These are phyloP conservation scores for Blastocladiella britannica DNA, from an alignment of 192 early-diverging fungal species.

Conservation along the genomic window DNA sequence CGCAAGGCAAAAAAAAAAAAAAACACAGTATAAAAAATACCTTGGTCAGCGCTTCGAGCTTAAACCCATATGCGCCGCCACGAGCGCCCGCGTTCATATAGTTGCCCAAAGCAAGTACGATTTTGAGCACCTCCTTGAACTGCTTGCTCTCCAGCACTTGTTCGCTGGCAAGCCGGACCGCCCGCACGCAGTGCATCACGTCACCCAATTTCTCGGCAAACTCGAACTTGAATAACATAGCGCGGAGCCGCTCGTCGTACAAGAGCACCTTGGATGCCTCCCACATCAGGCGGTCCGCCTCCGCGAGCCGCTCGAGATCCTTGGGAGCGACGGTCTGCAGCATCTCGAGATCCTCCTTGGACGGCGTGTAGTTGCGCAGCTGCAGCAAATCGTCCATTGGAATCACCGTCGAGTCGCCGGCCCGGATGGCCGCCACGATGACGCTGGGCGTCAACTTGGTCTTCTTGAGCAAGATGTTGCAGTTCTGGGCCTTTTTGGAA, in stretches of 20 bases:
- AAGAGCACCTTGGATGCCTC: constrained; percentile 1
- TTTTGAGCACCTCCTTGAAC: constrained; percentile 4
- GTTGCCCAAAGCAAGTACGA: constrained; percentile 3
- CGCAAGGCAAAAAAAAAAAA: too few species aligned
- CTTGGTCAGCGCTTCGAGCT: constrained; percentile 1
- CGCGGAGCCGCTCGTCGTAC: constrained; percentile 2
- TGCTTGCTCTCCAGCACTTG: background rate
- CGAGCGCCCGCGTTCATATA: constrained; percentile 4
- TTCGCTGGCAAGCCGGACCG: constrained; percentile 1
- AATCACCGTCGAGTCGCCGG: background rate
- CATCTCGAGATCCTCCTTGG: background rate
- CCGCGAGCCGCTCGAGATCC: background rate
- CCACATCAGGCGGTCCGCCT: constrained; percentile 1
- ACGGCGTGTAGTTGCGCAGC: background rate
- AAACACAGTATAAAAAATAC: background rate
- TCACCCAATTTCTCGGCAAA: background rate
- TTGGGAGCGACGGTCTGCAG: background rate
- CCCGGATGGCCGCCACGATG: background rate
- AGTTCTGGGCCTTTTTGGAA: constrained; percentile 2
- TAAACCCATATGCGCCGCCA: constrained; percentile 4
- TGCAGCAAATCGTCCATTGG: background rate
- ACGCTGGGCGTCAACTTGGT: background rate
- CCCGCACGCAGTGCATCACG: background rate
- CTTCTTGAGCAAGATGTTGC: constrained; percentile 1
- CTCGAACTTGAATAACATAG: constrained; percentile 1